phyloP scores from a whole-genome alignment of 2,329 filamentous ascomycete species.

The Acrocalymma vagum region DNA sequence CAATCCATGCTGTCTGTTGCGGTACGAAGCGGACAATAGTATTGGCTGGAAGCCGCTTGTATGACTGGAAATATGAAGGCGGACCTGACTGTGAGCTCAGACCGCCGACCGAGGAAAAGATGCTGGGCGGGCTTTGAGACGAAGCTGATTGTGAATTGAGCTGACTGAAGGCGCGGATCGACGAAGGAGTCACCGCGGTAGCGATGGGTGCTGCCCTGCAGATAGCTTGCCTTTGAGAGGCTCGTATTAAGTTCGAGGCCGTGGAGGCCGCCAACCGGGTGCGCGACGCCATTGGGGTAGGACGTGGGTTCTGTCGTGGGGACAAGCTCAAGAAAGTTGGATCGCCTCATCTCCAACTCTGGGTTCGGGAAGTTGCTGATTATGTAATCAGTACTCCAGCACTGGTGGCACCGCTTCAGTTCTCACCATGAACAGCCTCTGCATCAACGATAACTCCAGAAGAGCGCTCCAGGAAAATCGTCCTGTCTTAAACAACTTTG shows the following conservation, averaged over 20 bases:
- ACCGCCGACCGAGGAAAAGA: constrained; percentile 39
- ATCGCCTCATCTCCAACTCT: too few species aligned
- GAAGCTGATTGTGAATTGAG: constrained; percentile 35
- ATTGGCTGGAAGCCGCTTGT: constrained; percentile 80
- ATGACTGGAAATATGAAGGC: constrained; percentile 79
- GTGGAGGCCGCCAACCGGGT: constrained; percentile 41
- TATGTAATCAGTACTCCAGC: too few species aligned
- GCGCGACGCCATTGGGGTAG: constrained; percentile 46
- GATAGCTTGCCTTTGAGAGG: constrained; percentile 25
- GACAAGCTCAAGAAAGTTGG: too few species aligned
- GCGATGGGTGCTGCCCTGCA: constrained; percentile 27
- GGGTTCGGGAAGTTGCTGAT: too few species aligned
- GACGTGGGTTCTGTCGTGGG: too few species aligned
- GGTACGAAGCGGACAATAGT: constrained; percentile 96
- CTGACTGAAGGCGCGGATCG: constrained; percentile 41
- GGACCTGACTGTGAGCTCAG: constrained; percentile 51
- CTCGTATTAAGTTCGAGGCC: constrained; percentile 34
- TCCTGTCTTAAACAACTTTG: too few species aligned
- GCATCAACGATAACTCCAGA: too few species aligned
- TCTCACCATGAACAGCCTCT: too few species aligned
- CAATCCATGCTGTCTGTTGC: constrained; percentile 99
- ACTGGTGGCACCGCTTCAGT: too few species aligned
- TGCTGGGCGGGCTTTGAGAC: constrained; percentile 31
- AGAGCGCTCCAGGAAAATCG: too few species aligned
- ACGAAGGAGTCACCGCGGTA: constrained; percentile 23